Base-by-base conservation (phyloP, 768 basidiomycete species). In the Trametes coccinea region DNA sequence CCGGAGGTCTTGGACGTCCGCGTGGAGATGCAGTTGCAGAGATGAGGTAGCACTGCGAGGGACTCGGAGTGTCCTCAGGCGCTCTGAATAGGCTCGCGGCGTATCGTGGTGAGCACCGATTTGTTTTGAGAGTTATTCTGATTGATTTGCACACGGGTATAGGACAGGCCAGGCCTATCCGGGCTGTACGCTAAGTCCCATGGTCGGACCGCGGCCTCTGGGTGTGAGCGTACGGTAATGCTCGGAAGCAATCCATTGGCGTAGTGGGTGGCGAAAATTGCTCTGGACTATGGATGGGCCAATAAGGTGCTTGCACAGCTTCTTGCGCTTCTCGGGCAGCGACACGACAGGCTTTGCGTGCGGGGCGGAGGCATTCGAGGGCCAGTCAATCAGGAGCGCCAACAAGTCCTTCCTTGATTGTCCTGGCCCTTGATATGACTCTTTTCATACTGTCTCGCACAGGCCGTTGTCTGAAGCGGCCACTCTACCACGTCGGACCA, bases 401-500 rank as follows among this genome's bases (percentile, higher is more conserved):
- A 40, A 47, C 49, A 40, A 44, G 49, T 33, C 54, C 54, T 56
- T 52, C 55, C 54, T 40, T 61, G 60, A 51, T 51, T 50, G 53
- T 61, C 53, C 39, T 56, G 48, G 53, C 53, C 60, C 60, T 61
- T 55, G 60, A 55, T 61, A 55, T 55, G 53, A 55, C 60, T 56
- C 39, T 46, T 62, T 62, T 56, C 30, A 56, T 54, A 4, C 49
- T 47, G n/a, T 47, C 22, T 48, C 45, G 51, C 55, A 54, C 6
- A 46, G 16, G 49, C 48, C 50, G 44, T 57, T 55, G 53, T 58
- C 61, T 56, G 61, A 51, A 33, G 14, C 41, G 51, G 39, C 40
- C 45, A 48, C 29, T 37, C 33, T 51, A 9, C 48, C 16, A 7
- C 52, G 46, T 53, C 61, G 56, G 61, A 54, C 56, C 51, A 58